A percentile compares a stretch with the other conserved stretches of the same genome.
Conservation (phyloP, 352 stramenopile genomes). For the Phytophthora capsici region DNA sequence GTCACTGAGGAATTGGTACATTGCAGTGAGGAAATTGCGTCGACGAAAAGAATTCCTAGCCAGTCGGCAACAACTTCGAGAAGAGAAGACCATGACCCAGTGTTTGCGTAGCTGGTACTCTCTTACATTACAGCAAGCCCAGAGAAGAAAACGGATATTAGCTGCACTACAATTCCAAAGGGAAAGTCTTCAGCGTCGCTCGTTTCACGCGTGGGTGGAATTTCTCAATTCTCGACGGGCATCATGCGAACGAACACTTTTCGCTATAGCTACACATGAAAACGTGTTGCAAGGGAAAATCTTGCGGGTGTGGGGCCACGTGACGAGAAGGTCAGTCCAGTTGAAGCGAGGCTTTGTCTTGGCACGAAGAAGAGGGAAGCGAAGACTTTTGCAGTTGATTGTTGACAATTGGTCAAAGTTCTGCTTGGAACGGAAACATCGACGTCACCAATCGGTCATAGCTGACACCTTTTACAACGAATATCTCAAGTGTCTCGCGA, state of each 20-base stretch:
- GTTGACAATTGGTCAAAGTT: constrained; percentile 19
- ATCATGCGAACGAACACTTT: constrained; percentile 5
- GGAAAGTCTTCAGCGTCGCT: constrained; percentile 13
- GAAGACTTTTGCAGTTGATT: constrained; percentile 13
- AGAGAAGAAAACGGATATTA: constrained; percentile 13
- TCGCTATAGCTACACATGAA: constrained; percentile 9
- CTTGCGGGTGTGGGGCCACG: constrained; percentile 14
- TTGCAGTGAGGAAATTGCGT: constrained; percentile 17
- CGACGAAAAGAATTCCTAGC: constrained; percentile 23
- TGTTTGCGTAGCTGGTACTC: constrained; percentile 20
- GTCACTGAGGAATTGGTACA: constrained; percentile 40
- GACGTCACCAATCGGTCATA: constrained; percentile 9
- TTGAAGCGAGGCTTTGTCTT: background rate
- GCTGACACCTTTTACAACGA: constrained; percentile 37
- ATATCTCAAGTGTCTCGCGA: constrained; percentile 32
- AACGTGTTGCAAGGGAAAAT: constrained; percentile 9
- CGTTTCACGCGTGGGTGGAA: constrained; percentile 21
- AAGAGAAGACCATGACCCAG: background rate
- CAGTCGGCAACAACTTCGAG: constrained; percentile 14
- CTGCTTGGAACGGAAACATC: constrained; percentile 3
- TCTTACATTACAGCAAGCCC: background rate
- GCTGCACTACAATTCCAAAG: constrained; percentile 19
- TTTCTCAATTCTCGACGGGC: background rate
- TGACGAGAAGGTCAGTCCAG: background rate
- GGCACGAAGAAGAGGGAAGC: background rate